Percentiles rank a stretch among this genome's conserved stretches.
These are phyloP conservation scores for Ogataea ganodermae DNA, from an alignment of 805 yeast species.

Conservation along the genomic window DNA sequence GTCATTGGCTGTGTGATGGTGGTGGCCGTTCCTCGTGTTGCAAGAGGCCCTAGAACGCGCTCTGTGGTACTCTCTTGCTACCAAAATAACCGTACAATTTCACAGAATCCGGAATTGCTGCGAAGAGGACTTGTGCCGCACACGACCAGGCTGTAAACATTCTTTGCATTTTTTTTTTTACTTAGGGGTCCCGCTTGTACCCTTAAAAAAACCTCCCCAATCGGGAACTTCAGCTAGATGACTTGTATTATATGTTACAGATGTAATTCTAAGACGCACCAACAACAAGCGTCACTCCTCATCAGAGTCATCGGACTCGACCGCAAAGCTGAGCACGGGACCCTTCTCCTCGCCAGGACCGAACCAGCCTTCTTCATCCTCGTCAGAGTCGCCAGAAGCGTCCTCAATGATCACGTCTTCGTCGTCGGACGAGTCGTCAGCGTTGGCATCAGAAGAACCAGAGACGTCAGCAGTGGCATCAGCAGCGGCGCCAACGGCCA, in stretches of 20 bases:
- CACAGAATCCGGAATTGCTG: neutral
- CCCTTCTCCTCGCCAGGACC: conserved; percentile 35
- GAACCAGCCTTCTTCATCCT: conserved; percentile 27
- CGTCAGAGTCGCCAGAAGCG: conserved; percentile 29
- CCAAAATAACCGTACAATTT: neutral
- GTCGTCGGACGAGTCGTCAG: conserved; percentile 19
- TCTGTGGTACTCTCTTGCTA: neutral
- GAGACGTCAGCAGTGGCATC: conserved; percentile 33
- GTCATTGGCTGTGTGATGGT: conserved; percentile 14
- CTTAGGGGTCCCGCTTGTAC: no score
- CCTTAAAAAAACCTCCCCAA: no score
- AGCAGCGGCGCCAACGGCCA: conserved; percentile 3
- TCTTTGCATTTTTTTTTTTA: no score
- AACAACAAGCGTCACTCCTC: no score
- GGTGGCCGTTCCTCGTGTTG: neutral
- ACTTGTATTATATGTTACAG: neutral
- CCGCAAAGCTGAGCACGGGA: conserved; percentile 35
- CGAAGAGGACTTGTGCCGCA: conserved; percentile 1
- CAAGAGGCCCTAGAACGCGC: neutral
- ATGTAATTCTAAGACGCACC: neutral
- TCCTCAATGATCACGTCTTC: conserved; percentile 33
- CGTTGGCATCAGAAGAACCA: no score
- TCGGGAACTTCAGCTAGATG: no score
- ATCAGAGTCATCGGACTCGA: conserved; percentile 37
- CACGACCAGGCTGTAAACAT: conserved; percentile 18